Conservation (phyloP, 2,329 filamentous ascomycete genomes). For the Diaporthe eres region DNA sequence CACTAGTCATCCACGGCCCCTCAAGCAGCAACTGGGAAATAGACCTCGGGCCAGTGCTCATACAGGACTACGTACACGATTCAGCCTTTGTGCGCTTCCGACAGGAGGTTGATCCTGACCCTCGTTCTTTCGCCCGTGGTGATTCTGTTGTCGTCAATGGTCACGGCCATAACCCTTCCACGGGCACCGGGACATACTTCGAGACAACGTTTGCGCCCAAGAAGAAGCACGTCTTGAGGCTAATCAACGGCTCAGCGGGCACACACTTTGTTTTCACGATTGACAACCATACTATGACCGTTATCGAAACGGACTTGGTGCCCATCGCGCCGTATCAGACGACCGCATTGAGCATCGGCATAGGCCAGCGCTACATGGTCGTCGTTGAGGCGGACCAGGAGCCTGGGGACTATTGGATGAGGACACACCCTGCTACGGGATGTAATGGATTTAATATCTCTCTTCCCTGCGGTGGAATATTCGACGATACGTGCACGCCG, state of each 20-base stretch:
- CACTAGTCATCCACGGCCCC: slow-evolving; percentile 63
- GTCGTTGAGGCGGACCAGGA: slow-evolving; percentile 54
- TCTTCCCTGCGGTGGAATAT: slow-evolving; percentile 29
- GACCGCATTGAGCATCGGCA: slow-evolving; percentile 45
- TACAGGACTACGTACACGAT: slow-evolving; percentile 63
- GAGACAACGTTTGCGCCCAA: slow-evolving; percentile 48
- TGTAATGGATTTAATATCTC: slow-evolving; percentile 41
- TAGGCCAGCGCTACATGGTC: slow-evolving; percentile 56
- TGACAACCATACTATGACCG: slow-evolving; percentile 61
- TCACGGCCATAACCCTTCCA: slow-evolving; percentile 43
- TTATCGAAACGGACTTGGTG: slow-evolving; percentile 63
- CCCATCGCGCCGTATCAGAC: slow-evolving; percentile 55
- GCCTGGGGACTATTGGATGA: slow-evolving; percentile 45
- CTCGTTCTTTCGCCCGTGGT: slow-evolving; percentile 30
- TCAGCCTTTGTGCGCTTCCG: slow-evolving; percentile 44
- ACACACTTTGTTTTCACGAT: slow-evolving; percentile 55
- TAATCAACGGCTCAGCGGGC: slow-evolving; percentile 61
- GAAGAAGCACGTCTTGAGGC: slow-evolving; percentile 57
- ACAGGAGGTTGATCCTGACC: slow-evolving; percentile 39
- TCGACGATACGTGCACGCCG: slow-evolving; percentile 35
- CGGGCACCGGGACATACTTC: slow-evolving; percentile 41
- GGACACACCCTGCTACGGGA: slow-evolving; percentile 43
- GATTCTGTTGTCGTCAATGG: slow-evolving; percentile 57
- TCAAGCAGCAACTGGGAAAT: slow-evolving; percentile 61
- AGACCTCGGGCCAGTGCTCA: slow-evolving; percentile 61